Conservation (phyloP, 169 alveolate species). For the Theileria parva region DNA sequence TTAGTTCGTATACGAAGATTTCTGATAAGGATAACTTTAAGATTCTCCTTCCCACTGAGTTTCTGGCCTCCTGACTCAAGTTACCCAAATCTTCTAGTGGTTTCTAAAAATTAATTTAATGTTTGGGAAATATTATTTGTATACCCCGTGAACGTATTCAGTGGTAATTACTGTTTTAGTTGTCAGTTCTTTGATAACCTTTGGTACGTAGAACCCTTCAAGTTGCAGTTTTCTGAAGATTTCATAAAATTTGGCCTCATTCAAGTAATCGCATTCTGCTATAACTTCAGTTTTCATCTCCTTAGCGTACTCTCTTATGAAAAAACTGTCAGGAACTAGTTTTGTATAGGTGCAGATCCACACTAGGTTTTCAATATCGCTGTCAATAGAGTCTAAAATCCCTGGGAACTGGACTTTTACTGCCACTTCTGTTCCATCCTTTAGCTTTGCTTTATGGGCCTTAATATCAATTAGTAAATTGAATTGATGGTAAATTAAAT, state of each 20-base stretch:
- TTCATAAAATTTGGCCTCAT: slow-evolving; percentile 77
- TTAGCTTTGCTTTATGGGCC: slow-evolving; percentile 70
- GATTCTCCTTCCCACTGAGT: slow-evolving; percentile 80
- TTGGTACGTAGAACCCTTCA: slow-evolving; percentile 74
- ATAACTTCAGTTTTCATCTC: slow-evolving; percentile 72
- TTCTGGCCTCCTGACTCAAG: slow-evolving; percentile 66
- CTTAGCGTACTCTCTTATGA: slow-evolving; percentile 66
- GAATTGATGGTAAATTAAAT: background rate
- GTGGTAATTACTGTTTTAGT: slow-evolving; percentile 71
- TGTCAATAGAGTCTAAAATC: slow-evolving; percentile 74
- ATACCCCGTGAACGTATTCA: slow-evolving; percentile 72
- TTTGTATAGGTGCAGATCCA: slow-evolving; percentile 69
- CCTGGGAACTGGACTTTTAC: slow-evolving; percentile 80
- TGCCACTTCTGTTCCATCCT: slow-evolving; percentile 67
- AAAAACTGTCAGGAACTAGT: slow-evolving; percentile 67
- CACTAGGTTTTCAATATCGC: slow-evolving; percentile 72
- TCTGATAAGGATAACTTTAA: slow-evolving; percentile 82
- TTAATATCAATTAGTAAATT: slow-evolving; percentile 4
- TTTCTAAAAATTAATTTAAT: background rate
- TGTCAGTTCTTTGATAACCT: slow-evolving; percentile 64
- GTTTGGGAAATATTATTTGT: background rate
- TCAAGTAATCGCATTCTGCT: slow-evolving; percentile 75
- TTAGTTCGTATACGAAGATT: slow-evolving; percentile 81
- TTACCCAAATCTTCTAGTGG: slow-evolving; percentile 54
- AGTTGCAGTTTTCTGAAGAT: slow-evolving; percentile 68